Base-by-base conservation (phyloP, 2,329 filamentous ascomycete genomes). In the Hymenoscyphus fraxineus region DNA sequence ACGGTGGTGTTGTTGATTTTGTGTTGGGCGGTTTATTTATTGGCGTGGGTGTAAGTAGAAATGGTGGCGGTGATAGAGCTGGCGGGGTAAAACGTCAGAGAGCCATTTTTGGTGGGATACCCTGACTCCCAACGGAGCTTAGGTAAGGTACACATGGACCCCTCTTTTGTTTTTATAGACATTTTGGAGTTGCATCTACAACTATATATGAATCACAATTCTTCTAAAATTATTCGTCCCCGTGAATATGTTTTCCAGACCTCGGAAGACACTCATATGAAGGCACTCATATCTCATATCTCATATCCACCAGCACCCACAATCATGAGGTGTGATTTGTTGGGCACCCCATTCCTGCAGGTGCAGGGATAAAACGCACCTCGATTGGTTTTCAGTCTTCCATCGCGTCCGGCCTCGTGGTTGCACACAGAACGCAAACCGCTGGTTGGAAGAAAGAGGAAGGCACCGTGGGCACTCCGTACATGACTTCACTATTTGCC, bases 401-500 rank as follows among this genome's bases (percentile, higher is more conserved):
- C 27, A 57, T 55, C 44, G 15, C 59, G 27, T 31, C 59, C 5
- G 39, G 9, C 35, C 6, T 44, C 44, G 31, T 55, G 2, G 27
- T 27, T 27, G 38, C 31, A 55, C 59, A 61, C 41, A 54, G 22
- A 9, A 32, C 44, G 27, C 54, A 51, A 51, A 38, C 44, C 32
- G 39, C 58, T 19, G 39, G 22, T 44, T 35, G 35, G 35, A 35
- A 35, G 35, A 7, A 7, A 7, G 2, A 35, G 35, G 6, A 35
- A 27, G 27, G 27, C 27, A 27, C 27, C 27, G 27, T 27, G 27
- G 27, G 27, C 27, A 27, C 27, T 15, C 38, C 19, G 22, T 22
- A 31, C 22, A 60, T 60, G 59, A 60, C 59, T 60, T 60, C 59
- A 60, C 19, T 56, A 56, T 60, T 60, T 40, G 44, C 59, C 55